Evolutionary conservation across 768 basidiomycete species (phyloP).

Genomic region (Panellus pusillus): DNA sequence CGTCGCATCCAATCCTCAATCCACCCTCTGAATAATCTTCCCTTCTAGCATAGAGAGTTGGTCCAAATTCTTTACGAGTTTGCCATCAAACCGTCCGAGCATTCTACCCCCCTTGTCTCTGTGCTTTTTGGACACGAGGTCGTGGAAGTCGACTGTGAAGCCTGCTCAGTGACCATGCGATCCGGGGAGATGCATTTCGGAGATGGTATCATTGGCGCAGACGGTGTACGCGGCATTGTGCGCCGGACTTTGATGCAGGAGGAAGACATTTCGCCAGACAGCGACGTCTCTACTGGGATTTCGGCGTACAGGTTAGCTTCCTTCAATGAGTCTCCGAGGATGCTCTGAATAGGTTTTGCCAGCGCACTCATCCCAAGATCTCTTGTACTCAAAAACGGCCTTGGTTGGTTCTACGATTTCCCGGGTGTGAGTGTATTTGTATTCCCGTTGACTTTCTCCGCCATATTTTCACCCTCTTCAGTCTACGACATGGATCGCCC

Average conservation of each 20-base stretch:
- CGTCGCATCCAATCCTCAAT: not conserved
- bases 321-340: not conserved
- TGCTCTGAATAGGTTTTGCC: not conserved
- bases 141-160: not conserved
- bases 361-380: not conserved
- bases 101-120: not conserved
- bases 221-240: constrained; percentile 5
- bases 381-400: not conserved
- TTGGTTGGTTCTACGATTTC: not conserved
- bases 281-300: not conserved
- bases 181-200: constrained; percentile 1
- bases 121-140: constrained; percentile 8
- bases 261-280: not conserved
- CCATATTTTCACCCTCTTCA: too few species aligned
- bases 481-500: too few species aligned
- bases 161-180: not conserved
- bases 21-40: not conserved
- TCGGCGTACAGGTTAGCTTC: constrained; percentile 6
- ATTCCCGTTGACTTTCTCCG: not conserved
- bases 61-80: constrained; percentile 5
- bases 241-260: not conserved
- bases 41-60: constrained; percentile 5
- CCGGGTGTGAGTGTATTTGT: constrained; percentile 1
- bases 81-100: not conserved
- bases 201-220: constrained; percentile 12